Percentiles rank a stretch among this genome's conserved stretches.
These are phyloP conservation scores for Evernia prunastri DNA, from an alignment of 495 filamentous ascomycete species.

Conservation along the genomic window DNA sequence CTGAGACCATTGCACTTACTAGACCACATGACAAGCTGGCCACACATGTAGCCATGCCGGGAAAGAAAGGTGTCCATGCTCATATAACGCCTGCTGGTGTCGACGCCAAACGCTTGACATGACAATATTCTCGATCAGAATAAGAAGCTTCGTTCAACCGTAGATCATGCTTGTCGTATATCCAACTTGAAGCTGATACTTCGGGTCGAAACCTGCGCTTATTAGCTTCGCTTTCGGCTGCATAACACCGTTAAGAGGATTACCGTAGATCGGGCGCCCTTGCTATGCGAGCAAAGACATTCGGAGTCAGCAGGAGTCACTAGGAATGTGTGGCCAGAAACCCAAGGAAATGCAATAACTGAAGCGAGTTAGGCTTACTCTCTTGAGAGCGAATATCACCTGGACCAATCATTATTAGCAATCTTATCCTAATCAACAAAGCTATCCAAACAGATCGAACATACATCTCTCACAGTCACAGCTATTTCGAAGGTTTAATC, in stretches of 20 bases:
- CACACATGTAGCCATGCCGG: not conserved
- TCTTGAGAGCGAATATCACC: slow-evolving; percentile 55
- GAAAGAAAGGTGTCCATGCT: not conserved
- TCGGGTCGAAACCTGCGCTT: not conserved
- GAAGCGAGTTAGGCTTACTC: slow-evolving; percentile 32
- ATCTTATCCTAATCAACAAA: not conserved
- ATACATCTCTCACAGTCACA: slow-evolving; percentile 58
- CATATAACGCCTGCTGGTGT: not conserved
- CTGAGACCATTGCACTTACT: not conserved
- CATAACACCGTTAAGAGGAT: not conserved
- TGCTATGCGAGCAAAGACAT: slow-evolving; percentile 22
- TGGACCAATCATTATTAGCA: slow-evolving; percentile 26
- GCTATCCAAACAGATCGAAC: slow-evolving; percentile 23
- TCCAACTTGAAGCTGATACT: not conserved
- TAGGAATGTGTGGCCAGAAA: not conserved
- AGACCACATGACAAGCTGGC: not conserved
- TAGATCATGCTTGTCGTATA: not conserved
- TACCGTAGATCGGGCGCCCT: slow-evolving; percentile 36
- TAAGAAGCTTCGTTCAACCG: not conserved
- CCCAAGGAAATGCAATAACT: not conserved
- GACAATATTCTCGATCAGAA: not conserved
- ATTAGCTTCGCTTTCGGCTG: not conserved
- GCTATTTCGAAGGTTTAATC: slow-evolving; percentile 27
- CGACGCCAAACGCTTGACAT: not conserved
- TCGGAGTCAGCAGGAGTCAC: not conserved